These are phyloP conservation scores for Silybum marianum DNA, from an alignment of 129 eudicot species.

Conservation along the genomic window DNA sequence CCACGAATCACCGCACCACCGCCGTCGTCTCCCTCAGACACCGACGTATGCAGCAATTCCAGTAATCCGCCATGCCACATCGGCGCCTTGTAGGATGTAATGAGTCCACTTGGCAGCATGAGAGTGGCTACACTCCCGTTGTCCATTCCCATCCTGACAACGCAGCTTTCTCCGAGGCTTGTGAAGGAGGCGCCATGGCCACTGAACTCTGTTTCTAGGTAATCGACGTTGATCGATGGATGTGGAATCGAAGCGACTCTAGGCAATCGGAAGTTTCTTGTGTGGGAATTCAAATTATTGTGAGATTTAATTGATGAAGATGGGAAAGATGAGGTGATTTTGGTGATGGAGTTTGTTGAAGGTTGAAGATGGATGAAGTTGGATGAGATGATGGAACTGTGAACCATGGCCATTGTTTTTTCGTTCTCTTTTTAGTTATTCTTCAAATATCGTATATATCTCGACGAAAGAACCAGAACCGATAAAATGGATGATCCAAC, in stretches of 20 bases:
- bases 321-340: slow-evolving; percentile 9
- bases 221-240: slow-evolving; percentile 52
- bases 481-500: background rate
- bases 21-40: slow-evolving; percentile 50
- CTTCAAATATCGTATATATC: background rate
- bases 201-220: slow-evolving; percentile 58
- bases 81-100: slow-evolving; percentile 77
- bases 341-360: slow-evolving; percentile 22
- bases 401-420: slow-evolving; percentile 37
- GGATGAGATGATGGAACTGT: slow-evolving; percentile 35
- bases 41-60: slow-evolving; percentile 76
- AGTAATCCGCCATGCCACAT: slow-evolving; percentile 89
- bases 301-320: background rate
- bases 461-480: background rate
- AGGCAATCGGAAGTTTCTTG: slow-evolving; percentile 33
- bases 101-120: slow-evolving; percentile 84
- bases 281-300: slow-evolving; percentile 6
- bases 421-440: background rate
- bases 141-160: slow-evolving; percentile 59
- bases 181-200: slow-evolving; percentile 65
- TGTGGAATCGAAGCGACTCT: slow-evolving; percentile 52
- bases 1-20: slow-evolving; percentile 66
- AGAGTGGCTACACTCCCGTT: slow-evolving; percentile 70
- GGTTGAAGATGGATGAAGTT: slow-evolving; percentile 28
- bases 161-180: slow-evolving; percentile 53